Percentiles rank a stretch among this genome's conserved stretches.
Conservation (phyloP, 2,329 filamentous ascomycete genomes). For the Colletotrichum sojae region DNA sequence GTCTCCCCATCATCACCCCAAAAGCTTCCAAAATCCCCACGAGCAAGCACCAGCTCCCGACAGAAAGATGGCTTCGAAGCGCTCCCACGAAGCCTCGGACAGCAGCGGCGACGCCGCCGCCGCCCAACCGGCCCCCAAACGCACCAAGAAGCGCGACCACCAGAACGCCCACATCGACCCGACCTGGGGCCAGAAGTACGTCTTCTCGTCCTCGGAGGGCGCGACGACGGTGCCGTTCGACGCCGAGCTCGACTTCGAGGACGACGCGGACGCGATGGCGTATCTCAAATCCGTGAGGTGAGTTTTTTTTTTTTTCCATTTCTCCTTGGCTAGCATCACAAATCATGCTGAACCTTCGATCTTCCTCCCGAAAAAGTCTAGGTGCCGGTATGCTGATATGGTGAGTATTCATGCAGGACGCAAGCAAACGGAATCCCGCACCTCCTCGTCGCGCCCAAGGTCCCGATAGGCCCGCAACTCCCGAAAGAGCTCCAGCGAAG, state of each 20-base stretch:
- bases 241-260: conserved; percentile 76
- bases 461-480: conserved; percentile 66
- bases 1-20: too few species aligned
- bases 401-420: conserved; percentile 69
- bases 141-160: conserved; percentile 53
- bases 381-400: conserved; percentile 60
- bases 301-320: conserved; percentile 40
- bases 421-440: conserved; percentile 83
- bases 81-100: conserved; percentile 50
- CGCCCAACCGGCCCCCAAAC: conserved; percentile 44
- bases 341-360: conserved; percentile 46
- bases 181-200: conserved; percentile 79
- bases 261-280: conserved; percentile 76
- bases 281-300: conserved; percentile 82
- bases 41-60: not conserved
- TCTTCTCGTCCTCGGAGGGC: conserved; percentile 75
- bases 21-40: not conserved
- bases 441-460: conserved; percentile 75
- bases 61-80: conserved; percentile 56
- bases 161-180: conserved; percentile 68
- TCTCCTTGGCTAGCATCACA: too few species aligned
- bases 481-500: conserved; percentile 54
- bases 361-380: conserved; percentile 2
- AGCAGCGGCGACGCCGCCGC: conserved; percentile 43
- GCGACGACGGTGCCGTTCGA: conserved; percentile 60